Conservation (phyloP, 257 asterid genomes). For the Capsicum baccatum region DNA sequence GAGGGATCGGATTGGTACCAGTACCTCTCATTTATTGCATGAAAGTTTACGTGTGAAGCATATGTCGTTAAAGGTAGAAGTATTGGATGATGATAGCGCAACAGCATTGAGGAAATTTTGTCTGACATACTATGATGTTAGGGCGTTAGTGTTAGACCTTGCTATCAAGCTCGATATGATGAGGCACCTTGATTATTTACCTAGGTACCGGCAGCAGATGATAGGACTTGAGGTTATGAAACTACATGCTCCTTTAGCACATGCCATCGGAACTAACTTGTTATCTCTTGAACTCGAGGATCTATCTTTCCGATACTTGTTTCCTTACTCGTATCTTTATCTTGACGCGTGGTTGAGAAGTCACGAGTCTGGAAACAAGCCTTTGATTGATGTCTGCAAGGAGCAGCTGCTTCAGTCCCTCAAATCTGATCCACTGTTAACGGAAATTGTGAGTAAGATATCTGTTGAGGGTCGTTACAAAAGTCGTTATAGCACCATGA, state of each 20-base stretch:
- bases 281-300: constrained; percentile 87
- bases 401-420: constrained; percentile 74
- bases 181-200: constrained; percentile 82
- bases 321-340: constrained; percentile 81
- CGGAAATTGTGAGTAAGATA: constrained; percentile 53
- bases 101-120: constrained; percentile 79
- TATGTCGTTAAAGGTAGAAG: constrained; percentile 66
- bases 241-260: constrained; percentile 92
- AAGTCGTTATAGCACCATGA: constrained; percentile 95
- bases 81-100: constrained; percentile 68
- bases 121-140: constrained; percentile 79
- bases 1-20: constrained; percentile 63
- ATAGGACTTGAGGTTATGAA: constrained; percentile 78
- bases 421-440: constrained; percentile 55
- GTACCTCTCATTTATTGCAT: constrained; percentile 81
- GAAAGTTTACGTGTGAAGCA: constrained; percentile 78
- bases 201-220: constrained; percentile 82
- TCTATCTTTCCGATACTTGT: constrained; percentile 79
- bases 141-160: constrained; percentile 84
- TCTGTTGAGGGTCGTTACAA: constrained; percentile 80
- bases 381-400: constrained; percentile 64
- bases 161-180: constrained; percentile 83
- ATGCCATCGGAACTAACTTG: constrained; percentile 68
- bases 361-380: constrained; percentile 66
- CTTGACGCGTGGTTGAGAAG: constrained; percentile 86